Evolutionary conservation across 441 rosid species (phyloP), one percentile per base, ranked within the genome.

Genomic region (Pelargonium myrrhifolium): DNA sequence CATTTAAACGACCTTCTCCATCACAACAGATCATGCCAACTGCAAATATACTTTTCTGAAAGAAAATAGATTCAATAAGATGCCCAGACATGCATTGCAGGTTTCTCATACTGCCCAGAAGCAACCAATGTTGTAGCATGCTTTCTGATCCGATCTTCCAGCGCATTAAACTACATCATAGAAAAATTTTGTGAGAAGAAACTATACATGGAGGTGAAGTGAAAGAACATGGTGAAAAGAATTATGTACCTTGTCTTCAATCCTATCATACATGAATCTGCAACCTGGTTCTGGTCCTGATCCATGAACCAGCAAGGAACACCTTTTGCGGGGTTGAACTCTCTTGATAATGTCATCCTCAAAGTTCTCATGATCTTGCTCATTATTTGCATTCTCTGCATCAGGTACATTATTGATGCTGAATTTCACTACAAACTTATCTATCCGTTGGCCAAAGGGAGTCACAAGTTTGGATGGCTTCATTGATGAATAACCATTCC

Each of bases 1-100:
- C 98, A 78, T 92, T 95, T 72, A 95, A 76, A 80, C 82, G 90
- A 71, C 98, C 99, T 72, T 95, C 97, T 66, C 88, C 99, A 65
- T 95, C 99, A 76, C 98, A 90, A 73, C 93, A 89, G 78, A 95
- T 84, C 97, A 95, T 92, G 68, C 99, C 99, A 59, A 87, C 91
- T 11, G 95, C 76, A 76, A 95, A 87, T 58, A 92, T 72, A 73
- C 86, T 90, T 77, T 87, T 83, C 98, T 95, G 92, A 76, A 83
- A 22, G 63, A 80, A 72, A 76, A 76, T 35, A 81, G 76, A 22
- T 74, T 64, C 37, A 60, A 81, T 78, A 66, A 60, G 77, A 78
- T 20, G 56, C 47, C 70, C 70, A 60, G 47, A 72, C 67, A 47
- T 65, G 40, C 65, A 61, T 98, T 58, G 69, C 66, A 66, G 79